Percentiles rank a stretch among this genome's conserved stretches.
phyloP scores from a whole-genome alignment of 2,329 filamentous ascomycete genomes.

The Aspergillus tanneri region DNA sequence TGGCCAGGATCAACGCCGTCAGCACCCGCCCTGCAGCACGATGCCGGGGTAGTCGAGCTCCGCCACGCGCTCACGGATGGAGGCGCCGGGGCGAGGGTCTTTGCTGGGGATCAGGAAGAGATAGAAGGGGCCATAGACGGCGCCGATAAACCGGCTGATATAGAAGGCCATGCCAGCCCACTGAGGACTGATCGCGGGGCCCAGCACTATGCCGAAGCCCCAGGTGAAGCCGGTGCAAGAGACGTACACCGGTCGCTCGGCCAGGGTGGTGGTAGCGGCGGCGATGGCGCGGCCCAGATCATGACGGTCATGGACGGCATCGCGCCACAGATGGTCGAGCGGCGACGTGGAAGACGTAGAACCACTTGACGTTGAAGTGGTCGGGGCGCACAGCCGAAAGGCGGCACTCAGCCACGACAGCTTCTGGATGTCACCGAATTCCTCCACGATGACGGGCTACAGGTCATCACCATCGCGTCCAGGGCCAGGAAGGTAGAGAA shows the following conservation, averaged over 20 bases:
- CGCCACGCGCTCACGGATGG: constrained; percentile 22
- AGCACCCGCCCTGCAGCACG: constrained; percentile 42
- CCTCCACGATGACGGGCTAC: too few species aligned
- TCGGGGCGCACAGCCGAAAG: too few species aligned
- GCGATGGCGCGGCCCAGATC: constrained; percentile 40
- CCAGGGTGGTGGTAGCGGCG: constrained; percentile 19
- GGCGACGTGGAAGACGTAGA: constrained; percentile 24
- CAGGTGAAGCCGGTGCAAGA: constrained; percentile 34
- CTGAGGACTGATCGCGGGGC: constrained; percentile 24
- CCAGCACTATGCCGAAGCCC: constrained; percentile 37
- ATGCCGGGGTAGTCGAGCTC: constrained; percentile 49
- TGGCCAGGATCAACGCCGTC: constrained; percentile 47
- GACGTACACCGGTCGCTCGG: constrained; percentile 30
- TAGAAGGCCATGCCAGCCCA: constrained; percentile 49
- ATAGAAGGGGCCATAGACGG: constrained; percentile 42
- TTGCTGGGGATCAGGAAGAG: constrained; percentile 43
- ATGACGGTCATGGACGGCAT: constrained; percentile 45
- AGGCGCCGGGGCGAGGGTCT: constrained; percentile 23
- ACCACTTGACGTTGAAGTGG: too few species aligned
- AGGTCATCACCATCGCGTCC: too few species aligned
- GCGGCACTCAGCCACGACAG: too few species aligned
- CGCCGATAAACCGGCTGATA: constrained; percentile 54
- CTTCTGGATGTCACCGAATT: too few species aligned
- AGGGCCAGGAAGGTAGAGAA: too few species aligned
- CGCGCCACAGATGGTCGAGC: constrained; percentile 41